Conservation (phyloP, 2,329 filamentous ascomycete species). For the Fusarium globosum region DNA sequence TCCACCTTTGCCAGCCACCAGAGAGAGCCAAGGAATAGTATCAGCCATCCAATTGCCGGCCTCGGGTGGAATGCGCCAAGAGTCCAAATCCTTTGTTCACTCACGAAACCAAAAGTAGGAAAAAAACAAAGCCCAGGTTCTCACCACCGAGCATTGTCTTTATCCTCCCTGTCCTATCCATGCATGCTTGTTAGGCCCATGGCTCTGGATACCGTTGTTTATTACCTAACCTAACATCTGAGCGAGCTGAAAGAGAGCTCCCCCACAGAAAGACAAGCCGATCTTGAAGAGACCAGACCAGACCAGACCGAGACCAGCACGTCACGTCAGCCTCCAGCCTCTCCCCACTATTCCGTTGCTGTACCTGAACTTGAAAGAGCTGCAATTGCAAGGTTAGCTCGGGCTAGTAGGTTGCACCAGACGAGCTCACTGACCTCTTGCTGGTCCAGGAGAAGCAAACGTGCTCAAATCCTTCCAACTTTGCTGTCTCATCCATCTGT, state of each 20-base stretch:
- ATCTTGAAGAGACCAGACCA: slow-evolving; percentile 3
- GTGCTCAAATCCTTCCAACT: slow-evolving; percentile 36
- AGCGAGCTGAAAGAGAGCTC: slow-evolving; percentile 33
- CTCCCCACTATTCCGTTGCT: slow-evolving; percentile 33
- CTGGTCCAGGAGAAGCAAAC: slow-evolving; percentile 31
- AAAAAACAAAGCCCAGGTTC: neutral
- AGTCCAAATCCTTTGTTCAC: slow-evolving; percentile 37
- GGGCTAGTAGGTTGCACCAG: slow-evolving; percentile 31
- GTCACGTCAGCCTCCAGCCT: slow-evolving; percentile 25
- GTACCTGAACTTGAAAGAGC: slow-evolving; percentile 36
- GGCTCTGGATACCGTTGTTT: slow-evolving; percentile 2
- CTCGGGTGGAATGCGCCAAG: slow-evolving; percentile 40
- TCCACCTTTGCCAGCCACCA: slow-evolving; percentile 35
- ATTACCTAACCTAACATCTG: neutral
- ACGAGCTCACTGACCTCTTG: slow-evolving; percentile 42
- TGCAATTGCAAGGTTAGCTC: slow-evolving; percentile 33
- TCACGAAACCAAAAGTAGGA: slow-evolving; percentile 2
- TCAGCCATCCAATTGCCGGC: slow-evolving; percentile 36
- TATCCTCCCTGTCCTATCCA: neutral
- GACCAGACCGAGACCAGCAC: slow-evolving; percentile 18
- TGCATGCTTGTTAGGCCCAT: neutral
- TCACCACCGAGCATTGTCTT: slow-evolving; percentile 19
- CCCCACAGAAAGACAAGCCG: slow-evolving; percentile 32
- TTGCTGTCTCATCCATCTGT: slow-evolving; percentile 12
- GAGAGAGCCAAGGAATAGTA: slow-evolving; percentile 16